phyloP scores from a whole-genome alignment of 805 yeast species.

The Kodamaea neixiangensis region DNA sequence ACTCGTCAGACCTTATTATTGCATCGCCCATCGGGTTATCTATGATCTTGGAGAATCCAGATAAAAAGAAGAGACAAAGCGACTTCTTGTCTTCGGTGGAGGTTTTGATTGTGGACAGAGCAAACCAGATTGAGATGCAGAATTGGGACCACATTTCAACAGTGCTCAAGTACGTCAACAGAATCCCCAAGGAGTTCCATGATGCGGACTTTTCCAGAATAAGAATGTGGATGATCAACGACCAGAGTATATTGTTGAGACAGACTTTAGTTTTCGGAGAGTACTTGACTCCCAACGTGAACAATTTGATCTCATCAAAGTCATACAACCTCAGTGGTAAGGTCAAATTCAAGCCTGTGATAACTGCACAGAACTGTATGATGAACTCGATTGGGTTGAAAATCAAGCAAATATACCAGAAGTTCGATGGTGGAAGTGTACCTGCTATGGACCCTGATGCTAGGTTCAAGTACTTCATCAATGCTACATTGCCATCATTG shows the following conservation, averaged over 20 bases:
- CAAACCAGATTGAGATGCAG: constrained; percentile 87
- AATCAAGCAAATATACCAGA: constrained; percentile 67
- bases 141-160: constrained; percentile 84
- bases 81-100: constrained; percentile 92
- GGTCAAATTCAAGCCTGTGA: constrained; percentile 52
- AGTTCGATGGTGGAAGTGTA: constrained; percentile 56
- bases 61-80: constrained; percentile 58
- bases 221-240: constrained; percentile 90
- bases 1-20: constrained; percentile 79
- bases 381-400: constrained; percentile 66
- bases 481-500: constrained; percentile 72
- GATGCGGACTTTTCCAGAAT: constrained; percentile 90
- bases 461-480: constrained; percentile 79
- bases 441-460: constrained; percentile 73
- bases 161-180: constrained; percentile 66
- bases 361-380: constrained; percentile 50
- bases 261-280: constrained; percentile 81
- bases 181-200: constrained; percentile 72
- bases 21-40: constrained; percentile 90
- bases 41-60: constrained; percentile 67
- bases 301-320: constrained; percentile 51
- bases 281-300: constrained; percentile 78
- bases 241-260: constrained; percentile 67
- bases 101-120: constrained; percentile 73
- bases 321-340: constrained; percentile 62